Evolutionary conservation across 2,329 filamentous ascomycete genomes (phyloP), one percentile per base, ranked within the genome.

Genomic region (Talaromyces sp.): DNA sequence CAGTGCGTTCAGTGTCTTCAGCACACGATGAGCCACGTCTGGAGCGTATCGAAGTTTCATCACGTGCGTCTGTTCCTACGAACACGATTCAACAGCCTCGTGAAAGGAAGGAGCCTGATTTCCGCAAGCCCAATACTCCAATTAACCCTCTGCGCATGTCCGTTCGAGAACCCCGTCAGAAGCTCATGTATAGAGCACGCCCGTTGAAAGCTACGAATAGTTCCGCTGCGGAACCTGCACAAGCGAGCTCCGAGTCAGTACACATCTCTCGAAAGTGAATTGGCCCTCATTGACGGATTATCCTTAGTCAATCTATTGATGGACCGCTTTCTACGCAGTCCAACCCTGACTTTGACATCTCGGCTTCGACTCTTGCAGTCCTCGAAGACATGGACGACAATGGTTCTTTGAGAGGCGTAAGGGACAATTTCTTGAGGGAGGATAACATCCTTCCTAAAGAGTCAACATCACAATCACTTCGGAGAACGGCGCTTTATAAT

Each of bases 111-210:
- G 54, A 50, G 29, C 29, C 55, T 35, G 12, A 12, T n/a, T 24
- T 26, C 10, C 57, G 65, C 3, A 21, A 27, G 10, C 17, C 55
- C 4, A 35, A 58, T 8, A 29, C 56, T 7, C 65, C 66, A 10
- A 56, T 63, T 19, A 72, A 68, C 14, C 66, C 67, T 1, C 67
- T 77, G 59, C 70, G 71, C 14, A 66, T 77, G 24, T 65, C 68
- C 0, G 65, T 62, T 17, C 66, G 68, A 35, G 76, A 74, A 55
- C 75, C 75, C 8, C 73, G 77, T 14, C 74, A 67, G n/a, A 79
- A 79, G 60, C 60, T 80, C 31, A 75, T 79, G 71, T 79, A 77
- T 62, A 69, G 68, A 57, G 74, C 73, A 24, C 63, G 77, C 32
- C 72, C 73, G 10, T 26, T 51, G 19, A 60, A 51, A 48, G 50